A percentile compares a stretch with the other conserved stretches of the same genome.
Evolutionary conservation across 768 basidiomycete genomes (phyloP).

Genomic region (Strobilomyces dryophilus): DNA sequence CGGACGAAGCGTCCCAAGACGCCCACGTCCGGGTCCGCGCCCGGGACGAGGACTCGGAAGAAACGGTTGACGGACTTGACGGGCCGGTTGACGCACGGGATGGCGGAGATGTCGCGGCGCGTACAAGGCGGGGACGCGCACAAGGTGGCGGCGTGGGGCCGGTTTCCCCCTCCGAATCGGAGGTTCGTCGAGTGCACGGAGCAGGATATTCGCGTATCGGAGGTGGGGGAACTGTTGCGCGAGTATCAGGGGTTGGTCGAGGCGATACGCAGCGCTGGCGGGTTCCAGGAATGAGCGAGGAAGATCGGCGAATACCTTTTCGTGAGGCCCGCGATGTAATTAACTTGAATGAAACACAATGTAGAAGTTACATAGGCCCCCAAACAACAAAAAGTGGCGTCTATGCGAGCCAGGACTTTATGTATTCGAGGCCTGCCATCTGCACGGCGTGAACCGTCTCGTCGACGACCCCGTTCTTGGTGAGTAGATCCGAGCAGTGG

Average conservation of each 20-base stretch:
- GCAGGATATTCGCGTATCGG: constrained; percentile 76
- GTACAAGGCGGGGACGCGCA: constrained; percentile 28
- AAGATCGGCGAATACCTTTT: too few species aligned
- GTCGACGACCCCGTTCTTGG: constrained; percentile 41
- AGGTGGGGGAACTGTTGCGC: constrained; percentile 72
- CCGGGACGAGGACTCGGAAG: constrained; percentile 30
- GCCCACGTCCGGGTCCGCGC: constrained; percentile 4
- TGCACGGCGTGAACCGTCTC: constrained; percentile 53
- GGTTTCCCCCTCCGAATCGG: constrained; percentile 57
- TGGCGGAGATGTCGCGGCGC: constrained; percentile 55
- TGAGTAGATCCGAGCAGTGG: constrained; percentile 60
- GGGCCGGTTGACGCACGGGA: constrained; percentile 70
- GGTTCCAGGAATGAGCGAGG: constrained; percentile 22
- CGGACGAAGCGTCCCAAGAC: constrained; percentile 17
- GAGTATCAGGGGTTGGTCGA: constrained; percentile 83
- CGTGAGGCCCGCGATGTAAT: too few species aligned
- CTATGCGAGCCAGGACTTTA: constrained; percentile 45
- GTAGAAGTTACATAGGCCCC: too few species aligned
- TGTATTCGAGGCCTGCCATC: constrained; percentile 43
- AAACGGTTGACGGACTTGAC: constrained; percentile 48
- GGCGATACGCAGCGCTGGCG: constrained; percentile 54
- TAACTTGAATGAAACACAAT: too few species aligned
- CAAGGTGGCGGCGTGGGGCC: constrained; percentile 37
- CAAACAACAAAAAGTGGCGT: too few species aligned
- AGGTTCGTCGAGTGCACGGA: constrained; percentile 69